Base-by-base conservation (phyloP, 2,329 filamentous ascomycete species). In the Botrytis medusae region DNA sequence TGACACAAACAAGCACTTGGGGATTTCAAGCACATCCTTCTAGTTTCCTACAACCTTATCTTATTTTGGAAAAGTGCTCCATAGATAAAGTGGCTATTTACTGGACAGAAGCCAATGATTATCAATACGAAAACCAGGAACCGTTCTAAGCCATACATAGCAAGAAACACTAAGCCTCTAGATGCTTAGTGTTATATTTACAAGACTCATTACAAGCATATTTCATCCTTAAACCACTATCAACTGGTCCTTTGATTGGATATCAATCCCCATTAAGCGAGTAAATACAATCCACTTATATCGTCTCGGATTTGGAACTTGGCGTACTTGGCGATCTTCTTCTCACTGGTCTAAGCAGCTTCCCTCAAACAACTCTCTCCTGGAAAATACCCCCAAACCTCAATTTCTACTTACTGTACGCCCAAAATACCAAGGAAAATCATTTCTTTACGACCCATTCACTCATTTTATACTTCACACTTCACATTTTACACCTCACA, bases 291-390 rank as follows among this genome's bases (percentile, higher is more conserved):
- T 68, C 64, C 64, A 51, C 34, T 68, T 68, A 29, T 40, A 54
- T 57, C 48, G 65, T 68, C 65, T 68, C 65, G 65, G 65, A 57
- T 42, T 32, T 57, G 34, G 65, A 32, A 68, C 65, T 68, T 68
- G 48, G 48, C 37, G 10, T 68, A 42, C 48, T 68, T 67, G 64
- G 16, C 46, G 46, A 67, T 68, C 65, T 68, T 57, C 65, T 57
- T 57, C 48, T 48, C 32, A 57, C 65, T 68, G n/a, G 48, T 37
- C 37, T 57, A 42, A 68, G 34, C 48, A 57, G 48, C 65, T 67
- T 67, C 46, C 37, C 46, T 40, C 46, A 67, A 67, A 67, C 64
- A 65, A 34, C n/a, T 51, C 25, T 65, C 62, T 68, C 65, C 65
- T 68, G 65, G 65, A 68, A 68, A 68, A 54, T 54, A 42, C 48